phyloP scores from a whole-genome alignment of 306 rosid genomes.

The Trichosanthes cucumerina region DNA sequence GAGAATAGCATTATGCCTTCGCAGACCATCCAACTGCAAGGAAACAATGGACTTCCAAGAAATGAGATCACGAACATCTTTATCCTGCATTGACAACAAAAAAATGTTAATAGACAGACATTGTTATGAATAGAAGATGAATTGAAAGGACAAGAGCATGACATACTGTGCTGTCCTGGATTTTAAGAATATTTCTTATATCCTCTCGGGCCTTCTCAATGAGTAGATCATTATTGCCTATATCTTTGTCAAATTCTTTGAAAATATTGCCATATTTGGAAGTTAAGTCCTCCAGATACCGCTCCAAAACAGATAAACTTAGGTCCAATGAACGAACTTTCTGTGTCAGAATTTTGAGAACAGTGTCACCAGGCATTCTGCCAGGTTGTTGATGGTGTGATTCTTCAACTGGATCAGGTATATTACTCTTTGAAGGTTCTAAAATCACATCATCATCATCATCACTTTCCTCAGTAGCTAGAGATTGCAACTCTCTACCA shows the following conservation, averaged over 20 bases:
- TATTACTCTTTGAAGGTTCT: slow-evolving; percentile 32
- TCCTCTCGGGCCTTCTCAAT: slow-evolving; percentile 58
- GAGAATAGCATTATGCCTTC: slow-evolving; percentile 54
- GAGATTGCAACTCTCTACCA: slow-evolving; percentile 25
- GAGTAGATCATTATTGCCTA: slow-evolving; percentile 38
- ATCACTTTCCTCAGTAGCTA: slow-evolving; percentile 25
- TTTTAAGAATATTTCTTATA: slow-evolving; percentile 37
- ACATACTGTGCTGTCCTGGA: slow-evolving; percentile 57
- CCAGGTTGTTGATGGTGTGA: slow-evolving; percentile 61
- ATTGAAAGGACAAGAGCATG: slow-evolving; percentile 13
- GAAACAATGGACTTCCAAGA: slow-evolving; percentile 72
- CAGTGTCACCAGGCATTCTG: slow-evolving; percentile 96
- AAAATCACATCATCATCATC: slow-evolving; percentile 25
- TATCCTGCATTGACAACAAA: slow-evolving; percentile 33
- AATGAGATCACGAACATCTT: slow-evolving; percentile 43
- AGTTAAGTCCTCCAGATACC: slow-evolving; percentile 66
- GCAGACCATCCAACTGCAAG: slow-evolving; percentile 48
- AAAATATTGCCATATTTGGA: slow-evolving; percentile 65
- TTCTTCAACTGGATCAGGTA: slow-evolving; percentile 68
- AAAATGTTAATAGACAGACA: neutral
- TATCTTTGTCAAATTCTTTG: slow-evolving; percentile 55
- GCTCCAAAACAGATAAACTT: slow-evolving; percentile 76
- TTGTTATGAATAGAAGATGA: neutral
- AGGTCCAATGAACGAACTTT: slow-evolving; percentile 78
- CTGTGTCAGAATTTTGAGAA: slow-evolving; percentile 90